Evolutionary conservation across 2,329 filamentous ascomycete genomes (phyloP).

Genomic region (Colletotrichum sp.): DNA sequence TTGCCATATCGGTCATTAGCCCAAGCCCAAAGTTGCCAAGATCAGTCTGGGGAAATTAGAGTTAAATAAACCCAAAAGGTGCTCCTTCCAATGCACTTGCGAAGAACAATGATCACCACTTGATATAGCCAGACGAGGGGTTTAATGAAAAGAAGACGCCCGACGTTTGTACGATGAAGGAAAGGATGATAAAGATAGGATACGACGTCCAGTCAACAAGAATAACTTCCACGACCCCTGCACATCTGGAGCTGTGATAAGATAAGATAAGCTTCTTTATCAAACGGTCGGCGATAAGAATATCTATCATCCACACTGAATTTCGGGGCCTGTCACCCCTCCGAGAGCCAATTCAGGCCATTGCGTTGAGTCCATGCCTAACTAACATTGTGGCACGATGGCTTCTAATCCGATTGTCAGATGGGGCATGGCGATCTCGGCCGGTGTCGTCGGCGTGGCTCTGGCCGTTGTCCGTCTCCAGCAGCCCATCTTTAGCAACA

Average conservation of each 20-base stretch:
- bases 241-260: not conserved
- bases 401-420: constrained; percentile 1
- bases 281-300: constrained; percentile 3
- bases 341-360: not conserved
- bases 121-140: not conserved
- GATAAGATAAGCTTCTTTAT: constrained; percentile 17
- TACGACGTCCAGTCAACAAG: not conserved
- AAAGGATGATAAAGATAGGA: not conserved
- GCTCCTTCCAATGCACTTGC: not conserved
- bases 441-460: constrained; percentile 30
- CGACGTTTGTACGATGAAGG: not conserved
- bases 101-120: not conserved
- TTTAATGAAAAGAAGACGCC: not conserved
- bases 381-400: not conserved
- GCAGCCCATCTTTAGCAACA: constrained; percentile 13
- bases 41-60: not conserved
- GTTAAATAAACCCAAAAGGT: not conserved
- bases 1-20: not conserved
- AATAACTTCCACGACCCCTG: not conserved
- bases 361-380: not conserved
- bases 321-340: not conserved
- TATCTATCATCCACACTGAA: constrained; percentile 7
- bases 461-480: constrained; percentile 31
- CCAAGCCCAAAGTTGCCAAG: not conserved
- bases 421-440: constrained; percentile 30